Evolutionary conservation across 148 eudicot species (phyloP), one percentile per base, ranked within the genome.

Genomic region (Limonium bicolor): DNA sequence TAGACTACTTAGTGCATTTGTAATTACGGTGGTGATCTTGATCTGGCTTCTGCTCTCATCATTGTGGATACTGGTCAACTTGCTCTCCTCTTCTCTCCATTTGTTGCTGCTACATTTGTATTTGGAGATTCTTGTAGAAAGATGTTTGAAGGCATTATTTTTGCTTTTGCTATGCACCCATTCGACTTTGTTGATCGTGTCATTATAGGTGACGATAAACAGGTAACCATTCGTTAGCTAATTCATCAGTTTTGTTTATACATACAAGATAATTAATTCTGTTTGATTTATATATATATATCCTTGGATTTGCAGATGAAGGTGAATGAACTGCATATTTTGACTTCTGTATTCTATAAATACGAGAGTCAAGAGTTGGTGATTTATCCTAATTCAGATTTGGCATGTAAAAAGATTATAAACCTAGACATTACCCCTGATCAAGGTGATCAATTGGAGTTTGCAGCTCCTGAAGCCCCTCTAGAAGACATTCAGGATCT

Each of bases 121-220:
- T 71, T 66, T 55, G 77, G 77, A 4, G 68, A 71, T 37, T 61
- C 62, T 11, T 66, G 68, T 61, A 62, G 50, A 32, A 66, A 60
- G 21, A 62, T 71, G 14, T 71, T 71, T 48, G 64, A 66, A 58
- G 77, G 72, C 13, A 59, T 71, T 23, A 41, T 70, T n/a, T 71
- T 71, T 14, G 72, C 68, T 11, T 71, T 66, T 21, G 55, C 66
- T 27, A 71, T 71, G 72, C 77, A 66, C 43, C 68, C 71, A 17
- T 66, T 71, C 47, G 77, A 71, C 23, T 71, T 66, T 22, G 72
- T 71, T 11, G 77, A 71, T 38, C 64, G 68, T 17, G 66, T 70
- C 24, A 57, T 58, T 46, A 33, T 66, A n/a, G n/a, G n/a, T 44
- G 64, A 62, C 20, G 65, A 67, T 11, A 31, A 14, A 15, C 32